These are phyloP conservation scores for Filobasidium wieringae DNA, from an alignment of 768 basidiomycete genomes.

Conservation along the genomic window DNA sequence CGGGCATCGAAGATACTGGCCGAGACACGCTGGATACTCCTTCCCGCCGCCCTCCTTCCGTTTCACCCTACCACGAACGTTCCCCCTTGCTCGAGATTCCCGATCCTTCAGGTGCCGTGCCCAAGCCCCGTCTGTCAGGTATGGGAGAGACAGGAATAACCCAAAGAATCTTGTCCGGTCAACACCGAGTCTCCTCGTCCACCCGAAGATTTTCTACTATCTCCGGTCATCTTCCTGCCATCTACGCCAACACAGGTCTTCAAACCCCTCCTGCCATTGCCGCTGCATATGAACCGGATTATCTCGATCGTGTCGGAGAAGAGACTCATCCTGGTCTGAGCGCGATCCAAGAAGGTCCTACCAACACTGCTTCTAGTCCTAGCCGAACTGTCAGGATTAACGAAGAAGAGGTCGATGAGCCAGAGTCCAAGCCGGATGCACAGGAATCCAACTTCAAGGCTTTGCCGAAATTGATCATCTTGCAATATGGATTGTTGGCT, in stretches of 20 bases:
- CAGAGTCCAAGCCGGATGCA: not conserved
- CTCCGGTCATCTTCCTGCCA: constrained; percentile 50
- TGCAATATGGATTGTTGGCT: constrained; percentile 44
- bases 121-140: not conserved
- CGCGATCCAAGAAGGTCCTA: constrained; percentile 26
- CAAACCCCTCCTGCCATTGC: constrained; percentile 59
- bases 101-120: not conserved
- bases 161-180: constrained; percentile 1
- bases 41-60: not conserved
- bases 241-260: constrained; percentile 75
- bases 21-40: constrained; percentile 20
- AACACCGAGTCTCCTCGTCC: constrained; percentile 9
- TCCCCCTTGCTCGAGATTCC: not conserved
- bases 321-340: constrained; percentile 13
- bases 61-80: constrained; percentile 2
- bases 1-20: constrained; percentile 39
- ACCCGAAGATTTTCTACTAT: constrained; percentile 27
- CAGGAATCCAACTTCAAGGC: constrained; percentile 49
- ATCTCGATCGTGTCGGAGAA: constrained; percentile 3
- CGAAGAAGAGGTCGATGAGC: constrained; percentile 35
- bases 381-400: constrained; percentile 3
- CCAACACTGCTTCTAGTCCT: not conserved
- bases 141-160: not conserved
- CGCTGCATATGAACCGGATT: constrained; percentile 26
- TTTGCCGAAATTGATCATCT: constrained; percentile 69